Evolutionary conservation across 345 rosid genomes (phyloP).

Genomic region (Acer yangbiense): DNA sequence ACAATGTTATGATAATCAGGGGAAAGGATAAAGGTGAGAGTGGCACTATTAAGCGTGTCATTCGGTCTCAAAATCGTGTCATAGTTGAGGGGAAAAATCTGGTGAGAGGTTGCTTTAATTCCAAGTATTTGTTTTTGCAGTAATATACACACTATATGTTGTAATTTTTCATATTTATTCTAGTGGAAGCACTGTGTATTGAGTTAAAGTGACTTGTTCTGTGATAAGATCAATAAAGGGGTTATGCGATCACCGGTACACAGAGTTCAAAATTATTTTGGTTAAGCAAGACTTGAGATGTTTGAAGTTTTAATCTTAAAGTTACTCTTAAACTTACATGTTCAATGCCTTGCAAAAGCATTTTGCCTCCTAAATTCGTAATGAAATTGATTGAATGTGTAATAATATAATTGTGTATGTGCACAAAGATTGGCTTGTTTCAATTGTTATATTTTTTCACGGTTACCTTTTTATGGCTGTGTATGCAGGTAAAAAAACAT

Average conservation of each 20-base stretch:
- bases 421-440: too few species aligned
- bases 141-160: background rate
- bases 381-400: background rate
- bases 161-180: background rate
- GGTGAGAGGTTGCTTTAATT: constrained; percentile 34
- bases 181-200: background rate
- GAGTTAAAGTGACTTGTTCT: background rate
- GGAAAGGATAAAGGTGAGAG: constrained; percentile 65
- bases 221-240: background rate
- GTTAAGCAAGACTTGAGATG: background rate
- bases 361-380: background rate
- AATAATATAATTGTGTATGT: background rate
- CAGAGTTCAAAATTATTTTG: background rate
- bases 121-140: background rate
- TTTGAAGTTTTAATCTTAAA: constrained; percentile 5
- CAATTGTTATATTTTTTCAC: background rate
- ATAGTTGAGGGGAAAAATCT: constrained; percentile 72
- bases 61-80: constrained; percentile 63
- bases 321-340: background rate
- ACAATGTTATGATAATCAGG: constrained; percentile 70
- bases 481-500: constrained; percentile 79
- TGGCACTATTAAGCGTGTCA: constrained; percentile 51
- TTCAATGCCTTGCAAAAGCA: background rate
- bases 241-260: background rate
- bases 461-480: background rate